Percentiles rank a stretch among this genome's conserved stretches.
phyloP scores from a whole-genome alignment of 2,329 filamentous ascomycete genomes.

The Ascochyta clinopodiicola region DNA sequence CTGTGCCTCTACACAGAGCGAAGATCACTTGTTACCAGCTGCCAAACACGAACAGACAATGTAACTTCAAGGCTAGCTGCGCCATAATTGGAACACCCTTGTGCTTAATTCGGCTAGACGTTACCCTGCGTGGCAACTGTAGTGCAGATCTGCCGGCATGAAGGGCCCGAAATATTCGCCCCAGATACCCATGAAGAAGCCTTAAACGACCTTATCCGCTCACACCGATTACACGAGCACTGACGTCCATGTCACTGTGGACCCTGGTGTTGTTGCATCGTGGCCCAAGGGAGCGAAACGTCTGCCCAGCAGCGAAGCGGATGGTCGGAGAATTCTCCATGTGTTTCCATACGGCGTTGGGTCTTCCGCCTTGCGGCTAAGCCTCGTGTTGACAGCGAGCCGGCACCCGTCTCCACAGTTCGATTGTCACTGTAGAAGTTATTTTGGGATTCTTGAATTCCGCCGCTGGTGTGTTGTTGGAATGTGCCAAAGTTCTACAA shows the following conservation, averaged over 20 bases:
- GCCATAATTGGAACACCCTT: constrained; percentile 2
- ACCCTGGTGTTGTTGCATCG: constrained; percentile 2
- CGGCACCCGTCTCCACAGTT: neutral
- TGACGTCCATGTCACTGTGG: neutral
- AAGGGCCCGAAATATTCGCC: neutral
- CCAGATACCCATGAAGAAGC: neutral
- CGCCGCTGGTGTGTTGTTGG: neutral
- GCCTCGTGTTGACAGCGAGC: constrained; percentile 11
- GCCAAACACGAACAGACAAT: neutral
- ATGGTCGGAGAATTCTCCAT: neutral
- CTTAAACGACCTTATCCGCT: neutral
- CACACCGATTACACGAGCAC: neutral
- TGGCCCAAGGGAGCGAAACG: neutral
- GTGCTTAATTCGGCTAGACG: neutral
- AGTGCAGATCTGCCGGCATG: constrained; percentile 4
- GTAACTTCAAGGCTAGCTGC: neutral
- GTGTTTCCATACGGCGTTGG: neutral
- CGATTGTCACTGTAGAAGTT: neutral
- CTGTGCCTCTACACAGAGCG: neutral
- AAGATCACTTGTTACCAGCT: neutral
- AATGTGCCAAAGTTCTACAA: neutral
- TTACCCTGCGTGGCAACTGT: neutral
- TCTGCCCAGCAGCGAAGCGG: neutral
- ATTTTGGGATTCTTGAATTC: neutral
- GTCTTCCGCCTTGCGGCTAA: constrained; percentile 1